Evolutionary conservation across 2,329 filamentous ascomycete genomes (phyloP), one percentile per base, ranked within the genome.

Genomic region (Didymella arachidicola): DNA sequence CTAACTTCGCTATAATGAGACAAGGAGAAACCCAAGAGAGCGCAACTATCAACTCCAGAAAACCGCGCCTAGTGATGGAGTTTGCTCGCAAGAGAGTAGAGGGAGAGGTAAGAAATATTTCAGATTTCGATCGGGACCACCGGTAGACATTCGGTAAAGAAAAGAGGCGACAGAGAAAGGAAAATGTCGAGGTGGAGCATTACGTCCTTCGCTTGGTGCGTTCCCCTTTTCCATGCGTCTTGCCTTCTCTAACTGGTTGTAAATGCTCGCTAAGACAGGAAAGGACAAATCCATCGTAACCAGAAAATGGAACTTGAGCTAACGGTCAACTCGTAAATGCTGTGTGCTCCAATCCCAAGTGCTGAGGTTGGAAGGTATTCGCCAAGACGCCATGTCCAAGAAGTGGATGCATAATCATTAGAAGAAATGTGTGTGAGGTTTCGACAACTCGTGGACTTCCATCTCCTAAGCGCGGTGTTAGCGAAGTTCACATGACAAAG

Each of bases 371-470:
- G 63, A 70, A 69, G 60, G 62, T 71, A 65, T 75, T 77, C 76
- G 74, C 76, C 76, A 75, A 77, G 74, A 77, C 75, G 75, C 76
- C 75, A 74, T 73, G 72, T 74, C 75, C 72, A 74, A 65, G 69
- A 71, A 70, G 65, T 72, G 70, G 67, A 77, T 77, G 74, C 74
- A 76, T 74, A 72, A 74, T 78, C 76, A 71, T 94, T 87, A 99
- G 84, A 99, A 98, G 86, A 99, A 99, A 85, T 99, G 95, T 71
- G 95, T 99, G 84, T 99, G 97, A 74, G 97, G 93, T 83, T 98
- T 99, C 67, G 95, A 98, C 77, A 90, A 92, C 80, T 98, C 95
- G 78, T 99, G 95, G 72, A 99, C 95, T 83, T 98, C 95, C 95
- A 99, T 99, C 82, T 99, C 95, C 95, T 98, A 44, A 53, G 14